phyloP scores from a whole-genome alignment of 805 yeast genomes.

The Nakazawaea wickerhamii region DNA sequence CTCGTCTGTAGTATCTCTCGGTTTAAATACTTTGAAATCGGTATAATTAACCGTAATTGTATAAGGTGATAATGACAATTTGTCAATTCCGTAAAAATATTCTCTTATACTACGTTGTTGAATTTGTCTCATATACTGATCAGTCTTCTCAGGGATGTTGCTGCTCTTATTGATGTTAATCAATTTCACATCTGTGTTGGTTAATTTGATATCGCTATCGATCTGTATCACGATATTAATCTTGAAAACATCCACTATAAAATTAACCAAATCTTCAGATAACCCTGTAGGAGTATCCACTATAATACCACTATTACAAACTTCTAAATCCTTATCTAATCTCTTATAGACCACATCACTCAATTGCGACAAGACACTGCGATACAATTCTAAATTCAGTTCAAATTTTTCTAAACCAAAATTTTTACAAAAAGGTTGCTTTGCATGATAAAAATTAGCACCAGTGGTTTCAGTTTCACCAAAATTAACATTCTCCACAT shows the following conservation, averaged over 20 bases:
- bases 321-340: conserved; percentile 41
- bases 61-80: conserved; percentile 73
- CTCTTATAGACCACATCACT: conserved; percentile 35
- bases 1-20: conserved; percentile 29
- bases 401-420: conserved; percentile 62
- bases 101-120: conserved; percentile 80
- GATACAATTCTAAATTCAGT: conserved; percentile 55
- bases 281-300: conserved; percentile 61
- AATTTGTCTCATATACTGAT: conserved; percentile 55
- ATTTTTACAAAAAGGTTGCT: conserved; percentile 80
- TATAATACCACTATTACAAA: conserved; percentile 50
- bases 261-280: conserved; percentile 46
- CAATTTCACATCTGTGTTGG: conserved; percentile 30
- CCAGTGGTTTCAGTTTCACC: conserved; percentile 79
- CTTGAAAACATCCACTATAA: conserved; percentile 53
- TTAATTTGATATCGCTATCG: conserved; percentile 66
- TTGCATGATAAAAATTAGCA: conserved; percentile 71
- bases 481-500: conserved; percentile 64
- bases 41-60: conserved; percentile 68
- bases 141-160: conserved; percentile 75
- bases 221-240: conserved; percentile 58
- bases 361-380: conserved; percentile 38
- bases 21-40: conserved; percentile 58
- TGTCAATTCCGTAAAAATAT: conserved; percentile 79
- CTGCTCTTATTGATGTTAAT: conserved; percentile 66